Percentiles rank a stretch among this genome's conserved stretches.
Evolutionary conservation across 75 land plant genomes (phyloP).

Genomic region (Cryptomeria japonica): DNA sequence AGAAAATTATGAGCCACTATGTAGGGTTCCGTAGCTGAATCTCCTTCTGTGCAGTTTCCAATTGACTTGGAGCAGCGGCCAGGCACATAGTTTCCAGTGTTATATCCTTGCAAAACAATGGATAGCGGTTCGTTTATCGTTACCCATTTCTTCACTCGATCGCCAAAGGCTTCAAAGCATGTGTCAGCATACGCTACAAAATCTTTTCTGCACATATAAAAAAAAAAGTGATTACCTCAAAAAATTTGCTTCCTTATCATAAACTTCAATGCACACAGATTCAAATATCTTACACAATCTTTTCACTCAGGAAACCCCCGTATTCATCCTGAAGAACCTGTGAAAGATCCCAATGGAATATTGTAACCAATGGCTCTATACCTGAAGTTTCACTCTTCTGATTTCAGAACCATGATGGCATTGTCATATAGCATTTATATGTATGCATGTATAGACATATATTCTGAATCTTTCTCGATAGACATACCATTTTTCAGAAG

Average conservation of each 20-base stretch:
- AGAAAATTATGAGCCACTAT: conserved; percentile 23
- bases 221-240: not conserved
- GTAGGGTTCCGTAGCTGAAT: conserved; percentile 38
- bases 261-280: not conserved
- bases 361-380: not conserved
- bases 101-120: not conserved
- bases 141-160: conserved; percentile 19
- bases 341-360: not conserved
- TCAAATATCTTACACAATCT: not conserved
- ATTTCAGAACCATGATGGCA: not conserved
- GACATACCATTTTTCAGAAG: conserved; percentile 15
- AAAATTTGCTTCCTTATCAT: not conserved
- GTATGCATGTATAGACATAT: not conserved
- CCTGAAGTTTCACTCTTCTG: not conserved
- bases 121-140: conserved; percentile 4
- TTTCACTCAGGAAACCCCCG: not conserved
- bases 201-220: conserved; percentile 3
- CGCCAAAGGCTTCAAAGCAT: conserved; percentile 12
- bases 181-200: not conserved
- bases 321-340: not conserved
- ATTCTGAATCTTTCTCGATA: not conserved
- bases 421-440: too few species aligned
- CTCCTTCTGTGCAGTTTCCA: conserved; percentile 39
- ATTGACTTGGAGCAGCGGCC: conserved; percentile 24
- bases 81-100: not conserved